Base-by-base conservation (phyloP, 2,329 filamentous ascomycete genomes). In the Trichoderma asperellum region DNA sequence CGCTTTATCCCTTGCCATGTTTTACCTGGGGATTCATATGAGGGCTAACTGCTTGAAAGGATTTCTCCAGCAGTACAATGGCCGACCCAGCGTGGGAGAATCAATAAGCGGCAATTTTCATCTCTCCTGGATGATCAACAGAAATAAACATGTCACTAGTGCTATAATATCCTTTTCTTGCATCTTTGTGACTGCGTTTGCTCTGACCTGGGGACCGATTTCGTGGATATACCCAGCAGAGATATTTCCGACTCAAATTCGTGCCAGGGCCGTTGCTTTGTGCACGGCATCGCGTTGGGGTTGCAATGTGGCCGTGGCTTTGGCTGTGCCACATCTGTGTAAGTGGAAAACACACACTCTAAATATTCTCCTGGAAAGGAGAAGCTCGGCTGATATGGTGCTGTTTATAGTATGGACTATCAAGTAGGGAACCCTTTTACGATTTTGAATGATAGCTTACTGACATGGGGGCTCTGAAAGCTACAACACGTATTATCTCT, bases 401-500 rank as follows among this genome's bases (percentile, higher is more conserved):
- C 11, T 10, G 27, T 16, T 37, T 12, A 24, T 34, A 78, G 76
- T 76, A 11, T 80, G 80, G 75, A 83, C 83, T 59, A 88, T 88
- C 75, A 88, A 88, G 75, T 76, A 71, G 71, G 73, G 37, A 21
- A 21, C 24, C n/a, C 55, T 32, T n/a, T 21, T 5, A 1, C 12
- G 68, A 71, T 18, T 29, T 24, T 32, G 2, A 11, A 37, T 27
- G 16, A 40, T 32, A 16, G n/a, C 7, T 35, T 35, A 34, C 62
- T 69, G 24, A 69, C 43, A 24, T 47, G 35, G 10, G 32, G 49
- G 6, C 2, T 60, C 21, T 11, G 3, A 27, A 32, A 72, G 73
- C 78, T 89, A 81, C 80, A 83, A 86, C 74, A 88, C 88, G 72
- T 94, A 94, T 79, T 87, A 94, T 78, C 84, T 95, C 72, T 95